phyloP scores from a whole-genome alignment of 2,329 filamentous ascomycete species.

The Westerdykella ornata region DNA sequence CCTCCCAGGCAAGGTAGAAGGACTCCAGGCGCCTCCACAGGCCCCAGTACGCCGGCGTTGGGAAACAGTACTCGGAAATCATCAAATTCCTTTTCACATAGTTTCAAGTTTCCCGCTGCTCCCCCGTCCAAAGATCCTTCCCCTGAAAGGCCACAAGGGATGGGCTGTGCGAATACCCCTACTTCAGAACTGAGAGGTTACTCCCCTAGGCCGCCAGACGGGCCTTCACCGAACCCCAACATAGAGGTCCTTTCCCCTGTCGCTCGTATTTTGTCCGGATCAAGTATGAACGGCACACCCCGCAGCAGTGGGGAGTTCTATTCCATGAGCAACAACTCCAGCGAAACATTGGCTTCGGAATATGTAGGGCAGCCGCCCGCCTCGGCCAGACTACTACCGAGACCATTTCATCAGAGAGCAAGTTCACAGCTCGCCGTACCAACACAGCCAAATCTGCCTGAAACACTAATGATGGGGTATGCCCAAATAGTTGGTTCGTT shows the following conservation, averaged over 20 bases:
- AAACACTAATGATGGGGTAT: conserved; percentile 96
- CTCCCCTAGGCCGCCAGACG: conserved; percentile 17
- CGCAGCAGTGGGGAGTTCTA: conserved; percentile 94
- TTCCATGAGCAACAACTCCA: conserved; percentile 88
- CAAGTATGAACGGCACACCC: conserved; percentile 69
- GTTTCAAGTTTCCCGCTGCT: conserved; percentile 53
- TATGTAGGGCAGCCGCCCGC: conserved; percentile 53
- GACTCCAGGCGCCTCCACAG: conserved; percentile 28
- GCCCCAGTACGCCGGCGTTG: conserved; percentile 38
- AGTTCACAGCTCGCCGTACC: conserved; percentile 30
- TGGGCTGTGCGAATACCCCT: conserved; percentile 36
- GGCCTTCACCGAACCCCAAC: conserved; percentile 37
- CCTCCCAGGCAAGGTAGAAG: conserved; percentile 25
- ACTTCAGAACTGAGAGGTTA: conserved; percentile 26
- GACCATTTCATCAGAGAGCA: conserved; percentile 24
- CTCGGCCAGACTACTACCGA: conserved; percentile 45
- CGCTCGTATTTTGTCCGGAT: conserved; percentile 67
- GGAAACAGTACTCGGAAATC: conserved; percentile 35
- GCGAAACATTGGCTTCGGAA: conserved; percentile 86
- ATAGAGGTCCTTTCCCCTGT: conserved; percentile 55
- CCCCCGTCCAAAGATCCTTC: conserved; percentile 28
- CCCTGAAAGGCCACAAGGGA: conserved; percentile 25
- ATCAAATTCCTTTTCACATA: conserved; percentile 40
- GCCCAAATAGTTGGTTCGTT: conserved; percentile 91
- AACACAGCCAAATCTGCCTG: conserved; percentile 46